Evolutionary conservation across 2,329 filamentous ascomycete species (phyloP).

Genomic region (Parascedosporium putredinis): DNA sequence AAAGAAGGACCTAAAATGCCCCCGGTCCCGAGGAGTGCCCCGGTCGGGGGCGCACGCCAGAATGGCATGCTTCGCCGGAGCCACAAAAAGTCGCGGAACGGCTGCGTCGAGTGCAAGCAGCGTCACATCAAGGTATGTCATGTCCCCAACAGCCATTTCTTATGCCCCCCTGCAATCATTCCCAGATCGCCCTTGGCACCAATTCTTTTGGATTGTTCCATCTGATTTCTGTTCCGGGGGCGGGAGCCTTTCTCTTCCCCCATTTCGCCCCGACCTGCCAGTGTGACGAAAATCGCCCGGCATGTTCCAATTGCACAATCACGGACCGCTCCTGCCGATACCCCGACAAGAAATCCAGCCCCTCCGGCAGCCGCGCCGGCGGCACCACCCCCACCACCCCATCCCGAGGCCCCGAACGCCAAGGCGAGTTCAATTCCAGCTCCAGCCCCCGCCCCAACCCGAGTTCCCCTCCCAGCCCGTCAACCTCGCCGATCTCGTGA

Average conservation of each 20-base stretch:
- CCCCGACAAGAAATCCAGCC: slow-evolving; percentile 2
- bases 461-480: too few species aligned
- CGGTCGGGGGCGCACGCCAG: background rate
- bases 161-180: background rate
- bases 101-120: slow-evolving; percentile 21
- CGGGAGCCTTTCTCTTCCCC: background rate
- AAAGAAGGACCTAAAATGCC: too few species aligned
- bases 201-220: too few species aligned
- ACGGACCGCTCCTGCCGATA: slow-evolving; percentile 19
- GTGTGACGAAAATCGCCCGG: slow-evolving; percentile 20
- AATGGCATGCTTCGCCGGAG: slow-evolving; percentile 14
- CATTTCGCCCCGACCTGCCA: slow-evolving; percentile 2
- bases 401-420: too few species aligned
- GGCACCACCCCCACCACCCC: slow-evolving; percentile 5
- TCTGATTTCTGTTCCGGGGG: too few species aligned
- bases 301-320: slow-evolving; percentile 18
- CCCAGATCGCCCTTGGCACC: too few species aligned
- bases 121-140: slow-evolving; percentile 21
- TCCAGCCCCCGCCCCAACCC: too few species aligned
- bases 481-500: background rate
- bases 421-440: too few species aligned
- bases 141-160: background rate
- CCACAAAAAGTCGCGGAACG: slow-evolving; percentile 22
- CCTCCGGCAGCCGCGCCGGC: background rate
- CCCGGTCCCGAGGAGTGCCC: background rate